A percentile compares a stretch with the other conserved stretches of the same genome.
Evolutionary conservation across 202 grass and related monocot species (phyloP).

Genomic region (Setaria italica): DNA sequence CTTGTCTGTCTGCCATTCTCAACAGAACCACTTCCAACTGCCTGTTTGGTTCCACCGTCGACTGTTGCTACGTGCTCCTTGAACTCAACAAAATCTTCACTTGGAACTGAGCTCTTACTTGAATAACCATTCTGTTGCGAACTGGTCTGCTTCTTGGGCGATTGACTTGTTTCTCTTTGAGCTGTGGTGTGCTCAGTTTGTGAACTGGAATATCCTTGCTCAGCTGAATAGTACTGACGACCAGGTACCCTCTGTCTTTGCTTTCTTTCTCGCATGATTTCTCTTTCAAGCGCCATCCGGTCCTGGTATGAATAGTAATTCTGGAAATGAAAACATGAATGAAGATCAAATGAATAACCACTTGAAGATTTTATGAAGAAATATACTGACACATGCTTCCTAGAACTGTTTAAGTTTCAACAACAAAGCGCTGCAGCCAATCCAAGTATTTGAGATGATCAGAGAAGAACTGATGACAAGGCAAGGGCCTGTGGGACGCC

Average conservation of each 20-base stretch:
- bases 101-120: conserved; percentile 34
- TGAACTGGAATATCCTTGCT: not conserved
- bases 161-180: conserved; percentile 6
- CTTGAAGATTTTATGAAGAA: not conserved
- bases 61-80: conserved; percentile 16
- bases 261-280: conserved; percentile 14
- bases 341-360: conserved; percentile 18
- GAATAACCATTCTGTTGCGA: conserved; percentile 14
- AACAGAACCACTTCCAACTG: not conserved
- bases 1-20: not conserved
- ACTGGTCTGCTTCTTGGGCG: not conserved
- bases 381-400: not conserved
- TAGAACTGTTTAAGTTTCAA: not conserved
- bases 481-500: too few relatives aligned
- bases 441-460: too few relatives aligned
- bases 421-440: too few relatives aligned
- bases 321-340: conserved; percentile 31
- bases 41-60: conserved; percentile 20
- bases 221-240: conserved; percentile 1
- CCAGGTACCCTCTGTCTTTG: conserved; percentile 8
- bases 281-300: conserved; percentile 9
- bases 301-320: conserved; percentile 5
- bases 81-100: conserved; percentile 28
- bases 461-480: too few relatives aligned
- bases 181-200: not conserved